phyloP scores from a whole-genome alignment of 257 asterid genomes.

The Solanum sparsipilum region DNA sequence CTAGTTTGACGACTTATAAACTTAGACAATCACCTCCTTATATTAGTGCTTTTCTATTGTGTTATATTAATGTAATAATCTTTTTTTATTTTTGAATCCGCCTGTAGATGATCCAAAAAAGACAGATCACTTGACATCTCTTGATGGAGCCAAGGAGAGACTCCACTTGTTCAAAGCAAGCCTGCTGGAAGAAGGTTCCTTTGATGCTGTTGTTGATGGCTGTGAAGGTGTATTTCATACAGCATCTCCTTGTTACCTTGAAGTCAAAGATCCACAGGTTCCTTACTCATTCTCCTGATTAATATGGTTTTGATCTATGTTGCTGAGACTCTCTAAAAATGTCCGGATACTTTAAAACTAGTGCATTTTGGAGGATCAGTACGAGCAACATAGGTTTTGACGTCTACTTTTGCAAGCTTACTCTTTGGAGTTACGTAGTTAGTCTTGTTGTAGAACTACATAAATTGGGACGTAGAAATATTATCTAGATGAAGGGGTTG shows the following conservation, averaged over 20 bases:
- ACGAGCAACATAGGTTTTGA: neutral
- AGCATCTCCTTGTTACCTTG: slow-evolving; percentile 66
- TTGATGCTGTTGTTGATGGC: slow-evolving; percentile 65
- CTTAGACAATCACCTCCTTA: too few relatives aligned
- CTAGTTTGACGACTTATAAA: neutral
- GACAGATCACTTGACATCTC: slow-evolving; percentile 57
- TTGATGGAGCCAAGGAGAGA: slow-evolving; percentile 89
- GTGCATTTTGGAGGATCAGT: too few relatives aligned
- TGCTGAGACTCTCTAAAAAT: too few relatives aligned
- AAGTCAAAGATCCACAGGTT: slow-evolving; percentile 66
- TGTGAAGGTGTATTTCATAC: slow-evolving; percentile 86
- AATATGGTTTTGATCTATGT: neutral
- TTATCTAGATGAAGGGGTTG: neutral
- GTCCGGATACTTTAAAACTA: too few relatives aligned
- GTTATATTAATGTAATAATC: neutral
- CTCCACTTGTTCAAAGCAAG: slow-evolving; percentile 64
- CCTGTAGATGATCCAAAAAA: slow-evolving; percentile 64
- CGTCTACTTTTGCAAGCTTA: neutral
- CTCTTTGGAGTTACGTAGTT: neutral
- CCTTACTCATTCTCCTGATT: neutral
- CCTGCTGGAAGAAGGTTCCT: slow-evolving; percentile 70
- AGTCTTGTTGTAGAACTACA: neutral
- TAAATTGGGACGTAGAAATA: neutral
- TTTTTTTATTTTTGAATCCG: neutral
- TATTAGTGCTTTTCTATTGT: neutral